phyloP scores from a whole-genome alignment of 495 filamentous ascomycete species.

The Daldinia grandis region DNA sequence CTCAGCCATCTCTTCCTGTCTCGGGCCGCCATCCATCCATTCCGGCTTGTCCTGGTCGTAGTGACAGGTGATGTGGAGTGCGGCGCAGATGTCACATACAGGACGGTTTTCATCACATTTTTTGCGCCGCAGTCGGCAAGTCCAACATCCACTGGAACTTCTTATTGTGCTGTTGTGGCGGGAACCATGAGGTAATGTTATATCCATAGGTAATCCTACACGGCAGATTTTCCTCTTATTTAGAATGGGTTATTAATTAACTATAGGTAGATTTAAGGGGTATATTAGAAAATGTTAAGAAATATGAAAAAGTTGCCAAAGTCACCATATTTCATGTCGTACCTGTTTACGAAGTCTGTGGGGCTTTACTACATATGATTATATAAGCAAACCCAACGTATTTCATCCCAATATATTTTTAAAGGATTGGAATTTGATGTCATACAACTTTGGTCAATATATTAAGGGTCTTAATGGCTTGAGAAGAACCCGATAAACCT shows the following conservation, averaged over 20 bases:
- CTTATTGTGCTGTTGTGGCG: constrained; percentile 36
- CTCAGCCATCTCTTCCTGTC: constrained; percentile 59
- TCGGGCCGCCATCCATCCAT: constrained; percentile 63
- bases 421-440: background rate
- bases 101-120: constrained; percentile 63
- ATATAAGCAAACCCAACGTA: background rate
- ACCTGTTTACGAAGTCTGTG: background rate
- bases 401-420: background rate
- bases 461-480: background rate
- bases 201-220: background rate
- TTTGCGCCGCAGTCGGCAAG: constrained; percentile 64
- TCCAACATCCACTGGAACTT: constrained; percentile 63
- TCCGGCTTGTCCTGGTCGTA: constrained; percentile 59
- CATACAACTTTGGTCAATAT: background rate
- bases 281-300: too few relatives aligned
- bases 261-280: too few relatives aligned
- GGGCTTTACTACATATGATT: background rate
- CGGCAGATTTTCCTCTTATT: background rate
- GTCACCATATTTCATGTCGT: too few relatives aligned
- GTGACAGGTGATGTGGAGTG: constrained; percentile 60
- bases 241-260: too few relatives aligned
- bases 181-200: background rate
- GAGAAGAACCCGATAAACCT: background rate
- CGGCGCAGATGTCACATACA: constrained; percentile 54
- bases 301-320: too few relatives aligned